Base-by-base conservation (phyloP, 2,329 filamentous ascomycete species). In the Trichoderma cornu-damae region DNA sequence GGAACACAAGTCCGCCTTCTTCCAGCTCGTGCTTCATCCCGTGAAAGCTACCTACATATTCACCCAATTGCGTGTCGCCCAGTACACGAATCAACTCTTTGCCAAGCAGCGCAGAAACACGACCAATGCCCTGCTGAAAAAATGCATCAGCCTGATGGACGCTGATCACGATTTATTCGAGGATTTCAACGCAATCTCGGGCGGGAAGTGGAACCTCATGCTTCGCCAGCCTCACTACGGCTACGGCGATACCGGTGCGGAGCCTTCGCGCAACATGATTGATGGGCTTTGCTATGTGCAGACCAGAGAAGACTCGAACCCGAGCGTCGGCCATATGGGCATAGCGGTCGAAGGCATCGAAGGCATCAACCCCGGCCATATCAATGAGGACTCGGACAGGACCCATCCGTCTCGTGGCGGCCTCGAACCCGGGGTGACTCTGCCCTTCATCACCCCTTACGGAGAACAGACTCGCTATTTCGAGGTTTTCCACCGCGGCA, bases 21-120 rank as follows among this genome's bases (percentile, higher is more conserved):
- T 84, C 66, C 77, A 87, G 62, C 77, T 83, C 58, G 74, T 87
- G 7, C 73, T 84, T 5, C 82, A 87, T 54, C 83, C 84, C 0
- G 76, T 82, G 46, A 77, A 80, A 34, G 82, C 83, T 2, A 81
- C 77, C 2, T 74, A 77, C n/a, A 79, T 80, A 34, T 79, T 80
- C 58, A 75, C 77, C 16, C 73, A 77, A 38, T 75, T 79, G 28
- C 75, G 74, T 52, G 73, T 79, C 11, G 75, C 70, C 1, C 70
- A 71, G 14, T 77, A 72, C 1, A 72, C 67, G 32, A 84, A 86
- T 60, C 75, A 78, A 24, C 70, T 81, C 4, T 82, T 81, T 57
- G 81, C 78, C 0, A 67, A 71, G 1, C 82, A 86, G 68, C 75
- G 81, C 52, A 75, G 83, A 14, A 85, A 79, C 62, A 76, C 76